Conservation (phyloP, 2,329 filamentous ascomycete genomes). For the Myriosclerotinia scirpicola region DNA sequence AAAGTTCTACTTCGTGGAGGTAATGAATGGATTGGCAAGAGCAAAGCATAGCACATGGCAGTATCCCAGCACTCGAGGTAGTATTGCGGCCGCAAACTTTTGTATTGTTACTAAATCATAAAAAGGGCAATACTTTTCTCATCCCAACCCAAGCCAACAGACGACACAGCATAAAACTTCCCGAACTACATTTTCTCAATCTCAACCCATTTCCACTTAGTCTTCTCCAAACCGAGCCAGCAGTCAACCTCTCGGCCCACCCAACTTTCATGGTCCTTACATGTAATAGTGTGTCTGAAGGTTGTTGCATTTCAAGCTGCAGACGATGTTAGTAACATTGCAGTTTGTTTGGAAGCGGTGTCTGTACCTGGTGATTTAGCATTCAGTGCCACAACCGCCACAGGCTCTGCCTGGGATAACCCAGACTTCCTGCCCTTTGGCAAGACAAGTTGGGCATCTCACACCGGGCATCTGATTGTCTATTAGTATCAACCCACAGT, state of each 20-base stretch:
- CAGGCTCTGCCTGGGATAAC: slow-evolving; percentile 55
- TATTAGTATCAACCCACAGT: slow-evolving; percentile 23
- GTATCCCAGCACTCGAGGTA: neutral
- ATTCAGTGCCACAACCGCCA: slow-evolving; percentile 11
- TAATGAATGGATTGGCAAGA: neutral
- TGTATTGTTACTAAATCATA: slow-evolving; percentile 7
- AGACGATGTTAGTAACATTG: slow-evolving; percentile 3
- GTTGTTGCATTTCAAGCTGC: neutral
- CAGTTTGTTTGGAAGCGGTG: neutral
- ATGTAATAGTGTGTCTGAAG: neutral
- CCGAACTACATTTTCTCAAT: no score
- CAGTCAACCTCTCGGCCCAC: neutral
- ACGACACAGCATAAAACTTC: neutral
- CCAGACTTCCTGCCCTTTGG: slow-evolving; percentile 54
- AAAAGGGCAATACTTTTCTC: neutral
- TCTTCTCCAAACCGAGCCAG: neutral
- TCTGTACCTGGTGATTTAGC: slow-evolving; percentile 1
- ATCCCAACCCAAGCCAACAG: neutral
- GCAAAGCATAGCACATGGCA: neutral
- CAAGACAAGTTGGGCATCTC: slow-evolving; percentile 52
- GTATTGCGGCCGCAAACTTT: neutral
- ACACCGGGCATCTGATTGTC: slow-evolving; percentile 49
- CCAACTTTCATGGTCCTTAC: neutral
- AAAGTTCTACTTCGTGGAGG: neutral
- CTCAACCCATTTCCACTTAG: neutral